Conservation (phyloP, 2,329 filamentous ascomycete genomes). For the Pseudogymnoascus sp. region DNA sequence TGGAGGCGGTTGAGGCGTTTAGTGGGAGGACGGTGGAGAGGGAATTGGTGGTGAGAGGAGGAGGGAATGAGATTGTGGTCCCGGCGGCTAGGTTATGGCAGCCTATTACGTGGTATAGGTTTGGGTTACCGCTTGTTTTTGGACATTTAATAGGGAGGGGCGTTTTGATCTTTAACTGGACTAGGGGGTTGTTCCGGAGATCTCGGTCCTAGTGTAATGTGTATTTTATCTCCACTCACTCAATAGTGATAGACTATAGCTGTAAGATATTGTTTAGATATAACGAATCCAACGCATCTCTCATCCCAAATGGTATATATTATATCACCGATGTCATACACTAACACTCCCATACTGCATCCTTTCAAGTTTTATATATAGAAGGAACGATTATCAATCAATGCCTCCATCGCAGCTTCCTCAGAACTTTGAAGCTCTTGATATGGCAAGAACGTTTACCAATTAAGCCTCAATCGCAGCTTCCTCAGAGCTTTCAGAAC, state of each 20-base stretch:
- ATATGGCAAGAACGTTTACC: no score
- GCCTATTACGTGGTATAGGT: conserved; percentile 17
- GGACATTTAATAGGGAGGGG: conserved; percentile 15
- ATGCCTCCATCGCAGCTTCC: neutral
- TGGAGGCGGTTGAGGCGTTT: conserved; percentile 32
- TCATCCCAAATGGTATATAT: neutral
- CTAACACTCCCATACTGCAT: neutral
- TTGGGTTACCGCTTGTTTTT: conserved; percentile 16
- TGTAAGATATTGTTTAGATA: conserved; percentile 1
- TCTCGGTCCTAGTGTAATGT: neutral
- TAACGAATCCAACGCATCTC: neutral
- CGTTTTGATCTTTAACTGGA: conserved; percentile 14
- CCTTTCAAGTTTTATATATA: neutral
- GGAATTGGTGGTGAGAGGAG: neutral
- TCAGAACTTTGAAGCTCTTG: no score
- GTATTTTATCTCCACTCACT: conserved; percentile 5
- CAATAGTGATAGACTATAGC: neutral
- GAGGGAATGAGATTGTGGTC: conserved; percentile 3
- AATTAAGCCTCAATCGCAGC: no score
- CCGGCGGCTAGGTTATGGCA: conserved; percentile 13
- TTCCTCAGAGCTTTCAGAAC: no score
- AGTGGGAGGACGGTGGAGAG: conserved; percentile 13
- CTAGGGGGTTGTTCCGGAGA: conserved; percentile 13
- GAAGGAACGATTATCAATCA: neutral
- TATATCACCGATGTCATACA: neutral